phyloP scores from a whole-genome alignment of 345 rosid species.

The Limnanthes douglasii region DNA sequence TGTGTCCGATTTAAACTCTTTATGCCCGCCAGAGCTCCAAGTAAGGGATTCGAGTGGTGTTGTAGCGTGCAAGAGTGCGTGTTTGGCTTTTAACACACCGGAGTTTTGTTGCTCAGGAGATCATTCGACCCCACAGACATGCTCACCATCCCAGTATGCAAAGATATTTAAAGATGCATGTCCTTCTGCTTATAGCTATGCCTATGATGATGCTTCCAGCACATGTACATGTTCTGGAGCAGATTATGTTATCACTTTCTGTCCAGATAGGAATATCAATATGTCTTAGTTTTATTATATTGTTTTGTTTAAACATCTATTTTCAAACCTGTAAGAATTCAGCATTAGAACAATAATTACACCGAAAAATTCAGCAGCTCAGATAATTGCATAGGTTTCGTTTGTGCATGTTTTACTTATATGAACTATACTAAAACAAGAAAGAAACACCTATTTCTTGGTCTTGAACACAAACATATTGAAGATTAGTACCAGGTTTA shows the following conservation, averaged over 20 bases:
- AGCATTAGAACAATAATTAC: too few relatives aligned
- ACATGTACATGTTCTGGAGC: conserved; percentile 72
- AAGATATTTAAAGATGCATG: conserved; percentile 73
- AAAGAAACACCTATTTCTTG: too few relatives aligned
- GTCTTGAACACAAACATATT: too few relatives aligned
- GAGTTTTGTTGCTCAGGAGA: conserved; percentile 76
- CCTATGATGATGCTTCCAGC: conserved; percentile 80
- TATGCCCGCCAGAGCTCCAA: conserved; percentile 55
- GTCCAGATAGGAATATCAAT: too few relatives aligned
- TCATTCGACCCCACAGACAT: conserved; percentile 56
- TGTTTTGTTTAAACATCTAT: too few relatives aligned
- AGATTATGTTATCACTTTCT: conserved; percentile 66
- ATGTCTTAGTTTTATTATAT: too few relatives aligned
- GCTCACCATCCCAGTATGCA: conserved; percentile 67
- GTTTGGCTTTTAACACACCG: conserved; percentile 57
- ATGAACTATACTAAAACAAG: too few relatives aligned
- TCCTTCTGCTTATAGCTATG: conserved; percentile 83
- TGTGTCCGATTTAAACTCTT: conserved; percentile 38
- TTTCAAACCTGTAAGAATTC: too few relatives aligned
- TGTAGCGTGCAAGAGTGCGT: conserved; percentile 83
- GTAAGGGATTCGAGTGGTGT: conserved; percentile 29
- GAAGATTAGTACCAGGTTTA: too few relatives aligned
- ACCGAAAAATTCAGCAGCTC: too few relatives aligned
- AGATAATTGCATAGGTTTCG: too few relatives aligned
- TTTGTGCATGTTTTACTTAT: too few relatives aligned